Evolutionary conservation across 352 stramenopile species (phyloP).

Genomic region (Phytopythium delawarense): DNA sequence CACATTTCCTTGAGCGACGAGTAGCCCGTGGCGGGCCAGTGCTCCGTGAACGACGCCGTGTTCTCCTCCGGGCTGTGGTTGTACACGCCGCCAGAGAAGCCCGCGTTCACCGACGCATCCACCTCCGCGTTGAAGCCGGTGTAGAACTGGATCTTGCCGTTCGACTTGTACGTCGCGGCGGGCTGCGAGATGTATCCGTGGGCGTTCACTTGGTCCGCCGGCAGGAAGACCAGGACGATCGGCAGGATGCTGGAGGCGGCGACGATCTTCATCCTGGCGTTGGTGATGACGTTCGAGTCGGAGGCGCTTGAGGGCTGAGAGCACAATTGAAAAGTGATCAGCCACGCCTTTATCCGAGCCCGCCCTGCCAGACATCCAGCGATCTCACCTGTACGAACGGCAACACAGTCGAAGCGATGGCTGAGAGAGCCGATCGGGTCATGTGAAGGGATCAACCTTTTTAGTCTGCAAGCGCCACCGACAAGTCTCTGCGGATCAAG

Average conservation of each 20-base stretch:
- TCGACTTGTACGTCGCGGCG: slow-evolving; percentile 17
- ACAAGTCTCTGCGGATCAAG: too few relatives aligned
- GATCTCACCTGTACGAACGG: too few relatives aligned
- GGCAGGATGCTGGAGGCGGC: slow-evolving; percentile 1
- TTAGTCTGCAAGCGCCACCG: too few relatives aligned
- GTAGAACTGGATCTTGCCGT: slow-evolving; percentile 12
- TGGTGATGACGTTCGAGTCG: not conserved
- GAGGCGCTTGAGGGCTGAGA: not conserved
- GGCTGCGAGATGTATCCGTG: slow-evolving; percentile 25
- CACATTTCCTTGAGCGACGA: slow-evolving; percentile 34
- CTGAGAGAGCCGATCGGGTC: too few relatives aligned
- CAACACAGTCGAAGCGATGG: too few relatives aligned
- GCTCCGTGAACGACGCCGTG: slow-evolving; percentile 22
- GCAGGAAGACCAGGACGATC: slow-evolving; percentile 9
- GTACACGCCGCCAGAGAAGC: slow-evolving; percentile 24
- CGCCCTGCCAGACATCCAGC: not conserved
- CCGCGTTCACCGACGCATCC: slow-evolving; percentile 24
- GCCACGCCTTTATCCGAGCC: too few relatives aligned
- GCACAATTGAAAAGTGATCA: not conserved
- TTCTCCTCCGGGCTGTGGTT: slow-evolving; percentile 29
- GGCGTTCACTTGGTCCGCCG: slow-evolving; percentile 9
- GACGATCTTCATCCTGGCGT: slow-evolving; percentile 10
- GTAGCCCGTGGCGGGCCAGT: slow-evolving; percentile 26
- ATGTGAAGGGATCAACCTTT: too few relatives aligned
- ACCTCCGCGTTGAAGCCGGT: slow-evolving; percentile 23